Conservation (phyloP, 345 rosid species). For the Moricandia moricandioides region DNA sequence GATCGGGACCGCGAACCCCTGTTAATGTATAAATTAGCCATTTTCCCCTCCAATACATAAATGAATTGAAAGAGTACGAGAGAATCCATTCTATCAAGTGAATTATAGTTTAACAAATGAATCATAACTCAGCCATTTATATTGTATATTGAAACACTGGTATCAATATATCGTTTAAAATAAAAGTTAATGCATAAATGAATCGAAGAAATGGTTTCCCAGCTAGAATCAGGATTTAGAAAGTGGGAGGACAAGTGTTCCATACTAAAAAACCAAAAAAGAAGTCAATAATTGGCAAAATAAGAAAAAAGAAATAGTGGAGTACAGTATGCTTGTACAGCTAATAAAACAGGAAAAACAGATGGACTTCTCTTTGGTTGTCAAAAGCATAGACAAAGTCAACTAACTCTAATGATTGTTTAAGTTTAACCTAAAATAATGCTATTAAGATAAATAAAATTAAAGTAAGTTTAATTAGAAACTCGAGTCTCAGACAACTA, state of each 20-base stretch:
- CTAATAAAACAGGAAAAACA: constrained; percentile 21
- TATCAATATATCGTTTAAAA: background rate
- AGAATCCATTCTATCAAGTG: background rate
- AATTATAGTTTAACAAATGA: background rate
- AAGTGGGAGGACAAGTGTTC: background rate
- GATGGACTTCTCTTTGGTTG: constrained; percentile 8
- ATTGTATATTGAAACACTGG: background rate
- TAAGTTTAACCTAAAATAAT: background rate
- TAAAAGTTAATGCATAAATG: background rate
- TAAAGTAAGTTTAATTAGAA: background rate
- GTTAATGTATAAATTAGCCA: too few species aligned
- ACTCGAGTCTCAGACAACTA: constrained; percentile 11
- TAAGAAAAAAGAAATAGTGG: background rate
- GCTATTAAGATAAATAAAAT: background rate
- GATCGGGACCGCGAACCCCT: too few species aligned
- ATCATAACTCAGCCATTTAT: background rate
- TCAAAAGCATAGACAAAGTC: constrained; percentile 25
- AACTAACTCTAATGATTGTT: constrained; percentile 14
- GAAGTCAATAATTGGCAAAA: background rate
- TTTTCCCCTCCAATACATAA: too few species aligned
- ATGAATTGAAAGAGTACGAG: background rate
- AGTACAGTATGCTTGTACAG: constrained; percentile 26
- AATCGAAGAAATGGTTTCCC: background rate
- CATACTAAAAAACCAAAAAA: background rate
- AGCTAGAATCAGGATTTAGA: background rate